Evolutionary conservation across 2,329 filamentous ascomycete species (phyloP), one percentile per base, ranked within the genome.

Genomic region (Macrophomina phaseolina): DNA sequence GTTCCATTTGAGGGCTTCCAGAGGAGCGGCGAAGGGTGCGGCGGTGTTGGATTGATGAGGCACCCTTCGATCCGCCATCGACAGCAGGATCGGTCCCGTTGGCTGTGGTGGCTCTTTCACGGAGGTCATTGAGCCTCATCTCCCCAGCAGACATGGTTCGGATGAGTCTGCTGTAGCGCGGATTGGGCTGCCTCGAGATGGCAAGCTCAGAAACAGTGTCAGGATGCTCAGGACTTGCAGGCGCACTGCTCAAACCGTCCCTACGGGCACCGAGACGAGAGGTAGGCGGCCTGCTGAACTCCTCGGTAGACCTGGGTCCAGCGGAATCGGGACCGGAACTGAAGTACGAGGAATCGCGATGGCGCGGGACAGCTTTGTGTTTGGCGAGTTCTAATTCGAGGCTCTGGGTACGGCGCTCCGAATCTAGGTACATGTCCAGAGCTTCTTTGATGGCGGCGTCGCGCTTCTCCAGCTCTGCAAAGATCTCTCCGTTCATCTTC

Each of bases 381-480:
- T 49, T 58, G 40, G 32, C 28, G 14, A 63, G n/a, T n/a, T 66
- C 64, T 16, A 30, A 42, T 36, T 67, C 65, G 16, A 64, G 46
- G n/a, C 36, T 32, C 32, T 64, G 48, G 14, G 49, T 18, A 16
- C 45, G 46, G 30, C 42, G 52, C 38, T 67, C 65, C 6, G 52
- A 45, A 14, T 67, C 58, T 23, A 63, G 28, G 30, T 60, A 49
- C 65, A 67, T 67, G 45, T 64, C 65, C 6, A 61, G 23, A 14
- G 65, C 65, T 30, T 67, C 65, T 14, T 63, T 67, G 51, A 67
- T 55, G 38, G 60, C 65, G 32, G 42, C 30, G 32, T 67, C 65
- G 56, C 60, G 56, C 60, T 67, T 53, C 30, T 67, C 65, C 18
- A 67, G 48, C 30, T 67, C 65, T 11, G 49, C 36, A 23, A 67